Evolutionary conservation across 2,329 filamentous ascomycete species (phyloP).

Genomic region (Samsoniella hepiali): DNA sequence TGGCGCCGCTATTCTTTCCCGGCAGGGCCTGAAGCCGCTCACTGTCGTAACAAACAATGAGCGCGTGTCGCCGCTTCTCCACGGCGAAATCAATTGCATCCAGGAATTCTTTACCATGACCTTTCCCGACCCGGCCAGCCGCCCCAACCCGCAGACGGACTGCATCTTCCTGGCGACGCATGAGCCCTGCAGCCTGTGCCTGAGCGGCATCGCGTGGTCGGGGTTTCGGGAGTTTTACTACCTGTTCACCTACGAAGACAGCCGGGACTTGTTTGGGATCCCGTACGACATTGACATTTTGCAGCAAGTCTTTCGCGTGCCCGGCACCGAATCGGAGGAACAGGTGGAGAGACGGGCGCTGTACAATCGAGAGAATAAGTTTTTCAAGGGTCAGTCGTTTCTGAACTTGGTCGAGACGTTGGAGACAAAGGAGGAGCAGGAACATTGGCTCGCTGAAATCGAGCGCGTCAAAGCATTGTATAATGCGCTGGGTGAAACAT

Average conservation of each 20-base stretch:
- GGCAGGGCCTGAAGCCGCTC: constrained; percentile 38
- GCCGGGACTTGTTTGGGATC: constrained; percentile 52
- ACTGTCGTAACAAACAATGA: constrained; percentile 57
- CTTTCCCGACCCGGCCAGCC: constrained; percentile 33
- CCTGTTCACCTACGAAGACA: constrained; percentile 58
- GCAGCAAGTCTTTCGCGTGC: constrained; percentile 52
- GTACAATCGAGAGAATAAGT: constrained; percentile 56
- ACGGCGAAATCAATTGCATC: constrained; percentile 61
- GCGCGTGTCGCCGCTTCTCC: constrained; percentile 50
- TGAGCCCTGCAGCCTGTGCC: constrained; percentile 56
- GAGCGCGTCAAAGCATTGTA: constrained; percentile 48
- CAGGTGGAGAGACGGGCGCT: constrained; percentile 39
- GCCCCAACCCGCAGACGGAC: constrained; percentile 40
- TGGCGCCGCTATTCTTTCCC: constrained; percentile 51
- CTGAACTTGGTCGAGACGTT: constrained; percentile 39
- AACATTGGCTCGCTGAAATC: constrained; percentile 39
- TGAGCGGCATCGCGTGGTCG: constrained; percentile 56
- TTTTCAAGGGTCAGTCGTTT: constrained; percentile 47
- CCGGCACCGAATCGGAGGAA: constrained; percentile 37
- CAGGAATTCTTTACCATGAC: constrained; percentile 50
- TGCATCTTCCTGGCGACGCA: constrained; percentile 59
- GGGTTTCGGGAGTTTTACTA: constrained; percentile 57
- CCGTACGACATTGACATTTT: constrained; percentile 58
- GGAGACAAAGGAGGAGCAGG: constrained; percentile 32
- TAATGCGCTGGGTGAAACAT: constrained; percentile 43